Percentiles rank a stretch among this genome's conserved stretches.
These are phyloP conservation scores for Gastrolobium bilobum DNA, from an alignment of 306 rosid species.

Conservation along the genomic window DNA sequence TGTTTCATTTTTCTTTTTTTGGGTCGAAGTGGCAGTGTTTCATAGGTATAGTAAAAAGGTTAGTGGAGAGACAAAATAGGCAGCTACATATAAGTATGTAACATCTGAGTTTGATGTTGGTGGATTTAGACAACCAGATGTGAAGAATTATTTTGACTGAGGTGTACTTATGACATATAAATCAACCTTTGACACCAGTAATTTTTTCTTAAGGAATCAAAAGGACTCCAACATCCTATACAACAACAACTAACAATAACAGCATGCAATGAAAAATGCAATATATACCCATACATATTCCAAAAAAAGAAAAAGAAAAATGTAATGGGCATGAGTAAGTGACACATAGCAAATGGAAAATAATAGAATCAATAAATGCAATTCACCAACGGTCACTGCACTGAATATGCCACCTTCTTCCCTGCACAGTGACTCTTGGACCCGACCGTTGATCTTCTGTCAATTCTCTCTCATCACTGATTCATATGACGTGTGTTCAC, in stretches of 20 bases:
- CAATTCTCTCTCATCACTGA: not conserved
- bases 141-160: no score
- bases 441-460: slow-evolving; percentile 35
- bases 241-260: not conserved
- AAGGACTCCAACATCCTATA: not conserved
- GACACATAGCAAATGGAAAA: not conserved
- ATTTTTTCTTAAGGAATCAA: not conserved
- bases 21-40: not conserved
- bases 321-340: not conserved
- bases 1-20: slow-evolving; percentile 16
- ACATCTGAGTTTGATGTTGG: not conserved
- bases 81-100: not conserved
- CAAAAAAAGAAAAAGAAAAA: not conserved
- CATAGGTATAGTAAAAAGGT: not conserved
- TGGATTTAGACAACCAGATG: not conserved
- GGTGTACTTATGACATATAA: not conserved
- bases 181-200: not conserved
- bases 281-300: no score
- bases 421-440: not conserved
- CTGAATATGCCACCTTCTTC: not conserved
- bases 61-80: not conserved
- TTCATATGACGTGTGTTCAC: slow-evolving; percentile 8
- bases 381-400: slow-evolving; percentile 63
- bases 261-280: no score
- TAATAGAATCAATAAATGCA: slow-evolving; percentile 37